These are phyloP conservation scores for Cordyceps fumosorosea DNA, from an alignment of 2,329 filamentous ascomycete genomes.

Conservation along the genomic window DNA sequence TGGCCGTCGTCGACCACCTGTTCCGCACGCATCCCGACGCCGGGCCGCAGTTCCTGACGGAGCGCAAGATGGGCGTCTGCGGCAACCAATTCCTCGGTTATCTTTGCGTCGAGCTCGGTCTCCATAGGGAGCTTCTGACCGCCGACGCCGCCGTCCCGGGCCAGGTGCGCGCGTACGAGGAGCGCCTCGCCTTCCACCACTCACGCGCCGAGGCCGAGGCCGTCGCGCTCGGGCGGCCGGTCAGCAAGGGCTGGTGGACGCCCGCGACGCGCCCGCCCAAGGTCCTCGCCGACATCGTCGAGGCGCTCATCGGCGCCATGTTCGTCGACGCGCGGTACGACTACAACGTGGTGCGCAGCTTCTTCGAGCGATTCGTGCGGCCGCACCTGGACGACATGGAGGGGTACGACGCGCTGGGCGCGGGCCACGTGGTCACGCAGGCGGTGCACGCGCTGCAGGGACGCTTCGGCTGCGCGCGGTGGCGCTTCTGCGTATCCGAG, in stretches of 20 bases:
- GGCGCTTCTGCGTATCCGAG: slow-evolving; percentile 47
- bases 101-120: slow-evolving; percentile 68
- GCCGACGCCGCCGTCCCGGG: slow-evolving; percentile 37
- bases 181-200: slow-evolving; percentile 47
- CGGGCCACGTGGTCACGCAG: slow-evolving; percentile 75
- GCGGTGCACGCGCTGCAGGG: slow-evolving; percentile 58
- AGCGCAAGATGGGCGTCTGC: slow-evolving; percentile 99
- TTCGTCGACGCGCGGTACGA: slow-evolving; percentile 86
- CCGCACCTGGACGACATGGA: slow-evolving; percentile 79
- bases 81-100: slow-evolving; percentile 90
- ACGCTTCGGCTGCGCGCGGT: slow-evolving; percentile 56
- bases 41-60: slow-evolving; percentile 93
- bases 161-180: slow-evolving; percentile 48
- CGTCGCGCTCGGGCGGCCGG: slow-evolving; percentile 21
- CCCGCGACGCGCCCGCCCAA: slow-evolving; percentile 60
- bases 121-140: slow-evolving; percentile 65
- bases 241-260: slow-evolving; percentile 59
- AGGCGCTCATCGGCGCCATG: slow-evolving; percentile 81
- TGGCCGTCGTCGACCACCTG: slow-evolving; percentile 76
- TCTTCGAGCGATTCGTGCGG: slow-evolving; percentile 69
- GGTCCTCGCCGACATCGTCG: slow-evolving; percentile 74
- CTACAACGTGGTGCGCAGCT: slow-evolving; percentile 63
- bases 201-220: slow-evolving; percentile 29
- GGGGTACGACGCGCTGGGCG: slow-evolving; percentile 81
- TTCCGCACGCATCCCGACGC: slow-evolving; percentile 70